Percentiles rank a stretch among this genome's conserved stretches.
These are phyloP conservation scores for Conticribra guillardii DNA, from an alignment of 108 stramenopile species.

Conservation along the genomic window DNA sequence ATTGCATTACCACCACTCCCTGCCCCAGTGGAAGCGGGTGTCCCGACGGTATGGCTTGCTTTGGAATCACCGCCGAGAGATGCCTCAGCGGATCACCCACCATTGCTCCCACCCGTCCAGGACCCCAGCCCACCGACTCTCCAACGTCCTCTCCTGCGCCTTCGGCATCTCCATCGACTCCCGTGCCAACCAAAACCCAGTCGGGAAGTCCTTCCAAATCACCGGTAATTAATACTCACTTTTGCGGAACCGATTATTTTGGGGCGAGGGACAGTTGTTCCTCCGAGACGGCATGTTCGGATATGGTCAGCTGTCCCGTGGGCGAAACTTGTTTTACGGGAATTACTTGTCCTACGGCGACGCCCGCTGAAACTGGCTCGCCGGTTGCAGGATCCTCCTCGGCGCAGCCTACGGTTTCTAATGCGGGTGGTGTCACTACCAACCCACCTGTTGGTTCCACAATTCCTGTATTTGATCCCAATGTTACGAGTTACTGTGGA, in stretches of 20 bases:
- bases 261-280: not conserved
- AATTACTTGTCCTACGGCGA: not conserved
- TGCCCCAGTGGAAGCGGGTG: slow-evolving; percentile 12
- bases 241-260: not conserved
- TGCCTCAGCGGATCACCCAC: not conserved
- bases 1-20: not conserved
- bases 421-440: not conserved
- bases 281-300: not conserved
- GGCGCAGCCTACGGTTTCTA: not conserved
- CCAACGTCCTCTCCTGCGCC: not conserved
- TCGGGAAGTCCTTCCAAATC: not conserved
- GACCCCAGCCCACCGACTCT: not conserved
- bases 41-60: slow-evolving; percentile 9
- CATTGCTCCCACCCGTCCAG: not conserved
- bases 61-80: not conserved
- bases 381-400: not conserved
- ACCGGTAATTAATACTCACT: not conserved
- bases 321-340: slow-evolving; percentile 1
- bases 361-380: not conserved
- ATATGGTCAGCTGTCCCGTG: not conserved
- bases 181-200: not conserved
- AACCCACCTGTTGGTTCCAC: not conserved
- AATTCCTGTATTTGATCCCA: not conserved
- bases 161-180: not conserved
- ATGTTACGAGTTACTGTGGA: not conserved